phyloP scores from a whole-genome alignment of 805 yeast species.

The Ogataea paraovalis region DNA sequence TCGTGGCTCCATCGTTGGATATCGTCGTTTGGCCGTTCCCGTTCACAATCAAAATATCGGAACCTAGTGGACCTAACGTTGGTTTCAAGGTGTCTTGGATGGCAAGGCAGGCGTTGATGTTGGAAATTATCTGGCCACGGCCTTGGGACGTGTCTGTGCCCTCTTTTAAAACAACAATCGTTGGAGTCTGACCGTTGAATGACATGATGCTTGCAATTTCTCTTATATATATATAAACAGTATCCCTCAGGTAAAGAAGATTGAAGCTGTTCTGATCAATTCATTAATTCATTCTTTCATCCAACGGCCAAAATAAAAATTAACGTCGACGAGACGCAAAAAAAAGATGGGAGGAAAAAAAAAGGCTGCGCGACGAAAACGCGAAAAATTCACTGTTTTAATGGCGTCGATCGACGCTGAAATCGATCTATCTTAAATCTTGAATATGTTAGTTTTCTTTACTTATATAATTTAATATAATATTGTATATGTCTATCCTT shows the following conservation, averaged over 20 bases:
- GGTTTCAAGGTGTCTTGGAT: slow-evolving; percentile 94
- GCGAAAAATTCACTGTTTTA: no score
- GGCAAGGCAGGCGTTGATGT: slow-evolving; percentile 95
- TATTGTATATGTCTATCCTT: no score
- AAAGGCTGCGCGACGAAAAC: neutral
- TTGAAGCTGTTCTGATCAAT: no score
- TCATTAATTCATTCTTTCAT: no score
- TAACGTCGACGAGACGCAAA: no score
- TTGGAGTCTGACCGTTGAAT: slow-evolving; percentile 91
- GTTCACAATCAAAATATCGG: slow-evolving; percentile 87
- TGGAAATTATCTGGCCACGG: slow-evolving; percentile 88
- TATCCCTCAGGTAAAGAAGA: no score
- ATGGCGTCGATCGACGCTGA: slow-evolving; percentile 22
- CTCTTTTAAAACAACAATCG: slow-evolving; percentile 96
- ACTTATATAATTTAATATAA: no score
- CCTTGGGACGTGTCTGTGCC: slow-evolving; percentile 99
- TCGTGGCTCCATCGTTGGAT: slow-evolving; percentile 98
- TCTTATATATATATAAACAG: no score
- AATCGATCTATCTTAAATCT: no score
- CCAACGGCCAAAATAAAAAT: no score
- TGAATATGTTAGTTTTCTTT: no score
- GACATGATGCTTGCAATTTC: slow-evolving; percentile 48
- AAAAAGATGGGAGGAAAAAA: neutral
- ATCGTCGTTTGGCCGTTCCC: slow-evolving; percentile 81
- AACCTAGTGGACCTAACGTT: slow-evolving; percentile 95